Base-by-base conservation (phyloP, 2,329 filamentous ascomycete genomes). In the Colletotrichum limetticola region DNA sequence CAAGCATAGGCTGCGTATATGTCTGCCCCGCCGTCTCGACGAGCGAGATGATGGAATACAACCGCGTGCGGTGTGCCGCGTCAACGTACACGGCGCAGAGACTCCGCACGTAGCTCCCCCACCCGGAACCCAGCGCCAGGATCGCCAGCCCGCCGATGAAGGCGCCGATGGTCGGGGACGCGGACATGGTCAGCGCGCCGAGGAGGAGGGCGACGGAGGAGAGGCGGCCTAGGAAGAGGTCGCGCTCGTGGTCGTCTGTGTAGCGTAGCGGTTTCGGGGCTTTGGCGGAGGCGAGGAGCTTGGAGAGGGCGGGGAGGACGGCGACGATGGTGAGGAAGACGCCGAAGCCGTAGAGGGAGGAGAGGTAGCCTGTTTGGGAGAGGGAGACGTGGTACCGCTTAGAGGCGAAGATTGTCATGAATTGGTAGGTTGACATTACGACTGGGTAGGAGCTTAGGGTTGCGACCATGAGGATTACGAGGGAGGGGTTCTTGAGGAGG, bases 331-430 rank as follows among this genome's bases (percentile, higher is more conserved):
- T 74, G 22, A 76, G 46, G 22, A 80, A 68, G 46, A 78, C 77
- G 4, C 76, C 75, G 6, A 78, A 30, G 56, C 80, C 80, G n/a
- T 81, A 82, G 7, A 75, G 28, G 28, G 78, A 77, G 69, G 79
- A 79, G 14, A 82, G 68, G 49, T 79, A 81, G 1, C 80, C 80
- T 1, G 80, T 81, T 22, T 81, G 72, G 2, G 75, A 76, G 19
- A 82, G 62, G 3, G 75, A 77, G 42, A 81, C 76, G 56, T 76
- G 65, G 35, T 79, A 82, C 4, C 80, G 76, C 59, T 79, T 80
- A 2, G 80, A 81, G 28, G 76, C 75, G 67, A 79, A 82, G 22
- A 80, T 78, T 14, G 75, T 62, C 72, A 82, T 77, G 73, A 72
- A 68, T 19, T 71, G 71, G 28, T 32, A 46, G 42, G 71, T 46